Conservation (phyloP, 2,329 filamentous ascomycete species). For the Aurifilum marmelostoma region DNA sequence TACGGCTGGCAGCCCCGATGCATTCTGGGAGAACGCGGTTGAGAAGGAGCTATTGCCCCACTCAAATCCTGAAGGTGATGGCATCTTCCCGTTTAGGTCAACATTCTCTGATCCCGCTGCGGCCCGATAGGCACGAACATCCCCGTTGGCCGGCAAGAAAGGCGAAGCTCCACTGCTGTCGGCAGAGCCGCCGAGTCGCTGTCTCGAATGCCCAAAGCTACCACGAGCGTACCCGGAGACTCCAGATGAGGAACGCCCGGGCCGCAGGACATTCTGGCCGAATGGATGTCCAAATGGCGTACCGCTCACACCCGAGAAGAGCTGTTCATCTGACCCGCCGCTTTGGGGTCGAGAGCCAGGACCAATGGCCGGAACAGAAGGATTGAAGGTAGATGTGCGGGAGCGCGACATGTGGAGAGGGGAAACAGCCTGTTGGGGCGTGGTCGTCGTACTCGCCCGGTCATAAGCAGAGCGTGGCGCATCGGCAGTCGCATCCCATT, state of each 20-base stretch:
- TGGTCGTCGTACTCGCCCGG: slow-evolving; percentile 3
- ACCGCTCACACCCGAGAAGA: not conserved
- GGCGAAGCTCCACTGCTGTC: slow-evolving; percentile 25
- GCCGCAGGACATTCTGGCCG: slow-evolving; percentile 12
- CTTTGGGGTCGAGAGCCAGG: slow-evolving; percentile 18
- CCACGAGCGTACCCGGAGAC: slow-evolving; percentile 13
- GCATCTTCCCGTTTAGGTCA: slow-evolving; percentile 14
- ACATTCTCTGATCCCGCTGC: slow-evolving; percentile 1
- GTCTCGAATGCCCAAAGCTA: slow-evolving; percentile 22
- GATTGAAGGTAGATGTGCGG: slow-evolving; percentile 20
- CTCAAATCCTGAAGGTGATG: slow-evolving; percentile 23
- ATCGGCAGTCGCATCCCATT: slow-evolving; percentile 15
- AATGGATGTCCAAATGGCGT: slow-evolving; percentile 5
- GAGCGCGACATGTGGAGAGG: not conserved
- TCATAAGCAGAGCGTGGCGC: slow-evolving; percentile 6
- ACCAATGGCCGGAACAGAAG: slow-evolving; percentile 19
- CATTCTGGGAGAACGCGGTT: slow-evolving; percentile 34
- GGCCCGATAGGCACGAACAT: slow-evolving; percentile 6
- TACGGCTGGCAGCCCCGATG: slow-evolving; percentile 39
- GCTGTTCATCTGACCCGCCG: slow-evolving; percentile 19
- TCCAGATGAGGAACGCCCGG: slow-evolving; percentile 24
- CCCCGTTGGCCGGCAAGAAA: slow-evolving; percentile 21
- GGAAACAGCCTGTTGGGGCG: slow-evolving; percentile 13
- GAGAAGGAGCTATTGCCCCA: slow-evolving; percentile 32
- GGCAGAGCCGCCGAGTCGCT: slow-evolving; percentile 26